Evolutionary conservation across 148 eudicot species (phyloP).

Genomic region (Drosera capensis): DNA sequence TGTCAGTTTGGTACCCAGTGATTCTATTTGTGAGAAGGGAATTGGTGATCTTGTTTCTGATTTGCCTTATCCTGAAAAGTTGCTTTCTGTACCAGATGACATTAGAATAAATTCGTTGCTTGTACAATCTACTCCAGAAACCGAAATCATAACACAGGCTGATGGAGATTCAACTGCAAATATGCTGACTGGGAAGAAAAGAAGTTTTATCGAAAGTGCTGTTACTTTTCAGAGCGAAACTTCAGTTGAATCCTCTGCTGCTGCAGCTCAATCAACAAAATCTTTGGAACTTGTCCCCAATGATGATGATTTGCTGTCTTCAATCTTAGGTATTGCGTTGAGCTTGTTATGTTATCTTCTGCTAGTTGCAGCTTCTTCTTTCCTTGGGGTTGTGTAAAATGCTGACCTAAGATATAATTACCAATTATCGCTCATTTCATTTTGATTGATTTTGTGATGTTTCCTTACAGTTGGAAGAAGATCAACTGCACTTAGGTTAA

Average conservation of each 20-base stretch:
- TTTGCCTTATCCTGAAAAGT: constrained; percentile 47
- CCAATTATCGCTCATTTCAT: neutral
- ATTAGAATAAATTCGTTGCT: constrained; percentile 19
- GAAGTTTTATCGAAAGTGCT: constrained; percentile 76
- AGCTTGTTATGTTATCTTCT: neutral
- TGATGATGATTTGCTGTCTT: constrained; percentile 88
- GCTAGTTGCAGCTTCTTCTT: no score
- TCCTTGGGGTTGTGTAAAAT: no score
- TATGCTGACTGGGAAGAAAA: constrained; percentile 50
- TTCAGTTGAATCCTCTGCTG: constrained; percentile 56
- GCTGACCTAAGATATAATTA: no score
- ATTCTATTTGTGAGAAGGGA: constrained; percentile 15
- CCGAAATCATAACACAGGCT: constrained; percentile 10
- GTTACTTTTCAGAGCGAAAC: constrained; percentile 63
- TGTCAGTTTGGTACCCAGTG: constrained; percentile 11
- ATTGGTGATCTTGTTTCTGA: constrained; percentile 15
- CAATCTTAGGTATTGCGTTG: constrained; percentile 72
- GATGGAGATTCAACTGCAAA: constrained; percentile 8
- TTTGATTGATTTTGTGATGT: constrained; percentile 1
- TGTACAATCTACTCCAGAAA: constrained; percentile 38
- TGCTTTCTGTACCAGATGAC: constrained; percentile 27
- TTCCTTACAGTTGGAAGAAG: constrained; percentile 54
- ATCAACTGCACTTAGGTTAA: constrained; percentile 59
- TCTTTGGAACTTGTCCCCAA: constrained; percentile 49
- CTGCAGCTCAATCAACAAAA: constrained; percentile 40